Percentiles rank a stretch among this genome's conserved stretches.
These are phyloP conservation scores for Suhomyces faveliae DNA, from an alignment of 805 yeast species.

Conservation along the genomic window DNA sequence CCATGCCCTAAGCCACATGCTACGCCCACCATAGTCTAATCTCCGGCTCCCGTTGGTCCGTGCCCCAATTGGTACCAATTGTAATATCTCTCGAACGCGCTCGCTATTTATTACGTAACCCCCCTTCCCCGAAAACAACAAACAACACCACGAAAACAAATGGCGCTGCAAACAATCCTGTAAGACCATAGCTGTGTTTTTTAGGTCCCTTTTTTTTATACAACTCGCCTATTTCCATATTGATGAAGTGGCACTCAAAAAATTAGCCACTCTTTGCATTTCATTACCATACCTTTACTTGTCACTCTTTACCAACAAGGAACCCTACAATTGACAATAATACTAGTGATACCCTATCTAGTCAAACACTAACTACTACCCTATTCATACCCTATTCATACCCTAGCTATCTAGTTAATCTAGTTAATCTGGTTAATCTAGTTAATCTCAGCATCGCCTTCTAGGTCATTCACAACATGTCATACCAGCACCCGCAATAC, in stretches of 20 bases:
- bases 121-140: conserved; percentile 4
- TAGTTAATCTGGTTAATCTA: background rate
- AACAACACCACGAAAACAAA: conserved; percentile 4
- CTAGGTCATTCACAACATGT: conserved; percentile 1
- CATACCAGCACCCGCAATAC: conserved; percentile 4
- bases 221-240: background rate
- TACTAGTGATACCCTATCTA: no score
- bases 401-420: no score
- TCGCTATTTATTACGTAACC: conserved; percentile 3
- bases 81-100: background rate
- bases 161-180: conserved; percentile 3
- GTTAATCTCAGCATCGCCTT: no score
- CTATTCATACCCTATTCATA: no score
- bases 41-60: background rate
- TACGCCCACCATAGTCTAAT: background rate
- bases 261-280: background rate
- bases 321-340: no score
- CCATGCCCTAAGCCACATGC: no score
- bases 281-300: background rate
- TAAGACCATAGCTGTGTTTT: background rate
- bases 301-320: background rate
- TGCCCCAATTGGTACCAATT: background rate
- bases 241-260: background rate
- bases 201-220: background rate
- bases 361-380: background rate